phyloP scores from a whole-genome alignment of 208 protist genomes.

The Crithidia bombi region DNA sequence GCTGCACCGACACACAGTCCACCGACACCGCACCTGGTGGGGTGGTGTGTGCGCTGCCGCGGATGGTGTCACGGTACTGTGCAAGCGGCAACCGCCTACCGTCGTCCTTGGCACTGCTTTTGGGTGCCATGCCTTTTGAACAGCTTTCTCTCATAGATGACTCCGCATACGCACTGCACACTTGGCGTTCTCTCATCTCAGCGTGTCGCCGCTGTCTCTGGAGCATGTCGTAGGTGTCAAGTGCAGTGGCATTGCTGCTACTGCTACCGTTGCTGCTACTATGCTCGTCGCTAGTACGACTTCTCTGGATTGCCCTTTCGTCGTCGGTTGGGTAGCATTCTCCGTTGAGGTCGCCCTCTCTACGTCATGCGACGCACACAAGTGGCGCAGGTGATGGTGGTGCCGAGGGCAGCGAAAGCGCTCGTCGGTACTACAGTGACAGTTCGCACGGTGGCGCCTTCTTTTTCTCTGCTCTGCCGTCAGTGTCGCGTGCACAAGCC shows the following conservation, averaged over 20 bases:
- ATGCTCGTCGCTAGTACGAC: neutral
- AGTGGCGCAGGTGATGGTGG: neutral
- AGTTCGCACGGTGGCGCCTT: neutral
- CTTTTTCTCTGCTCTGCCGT: neutral
- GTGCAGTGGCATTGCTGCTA: neutral
- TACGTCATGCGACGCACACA: neutral
- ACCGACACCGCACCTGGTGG: conserved; percentile 12
- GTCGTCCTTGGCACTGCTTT: neutral
- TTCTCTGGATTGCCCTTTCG: neutral
- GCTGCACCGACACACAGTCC: conserved; percentile 31
- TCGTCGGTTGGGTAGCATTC: neutral
- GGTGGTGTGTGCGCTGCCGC: neutral
- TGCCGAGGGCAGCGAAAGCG: too few relatives aligned
- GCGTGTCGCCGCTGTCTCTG: conserved; percentile 1
- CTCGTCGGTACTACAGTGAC: neutral
- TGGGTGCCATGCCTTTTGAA: neutral
- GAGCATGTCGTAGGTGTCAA: conserved; percentile 20
- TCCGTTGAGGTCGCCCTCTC: neutral
- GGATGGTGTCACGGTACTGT: neutral
- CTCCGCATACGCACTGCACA: neutral
- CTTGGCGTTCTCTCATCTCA: neutral
- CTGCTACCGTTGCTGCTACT: neutral
- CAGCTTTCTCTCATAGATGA: neutral
- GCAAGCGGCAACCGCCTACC: neutral
- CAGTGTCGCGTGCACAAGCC: conserved; percentile 5